Base-by-base conservation (phyloP, 768 basidiomycete species). In the Termitomyces sp. region DNA sequence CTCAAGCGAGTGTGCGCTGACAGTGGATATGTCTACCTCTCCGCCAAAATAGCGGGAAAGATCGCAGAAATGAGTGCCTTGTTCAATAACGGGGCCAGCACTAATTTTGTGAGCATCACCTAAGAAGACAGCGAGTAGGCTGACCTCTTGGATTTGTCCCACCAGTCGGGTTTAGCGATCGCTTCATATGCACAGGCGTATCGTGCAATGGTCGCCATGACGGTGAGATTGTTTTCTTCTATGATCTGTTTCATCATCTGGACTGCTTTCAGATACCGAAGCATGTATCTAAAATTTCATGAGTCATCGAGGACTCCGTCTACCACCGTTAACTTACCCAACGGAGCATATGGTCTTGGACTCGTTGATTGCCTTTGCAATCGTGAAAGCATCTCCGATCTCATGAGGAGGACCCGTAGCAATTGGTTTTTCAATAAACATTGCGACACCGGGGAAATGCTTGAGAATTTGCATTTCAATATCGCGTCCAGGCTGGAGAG, bases 171-270 rank as follows among this genome's bases (percentile, higher is more conserved):
- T 72, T 93, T 92, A 12, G 82, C 80, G 58, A 90, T 91, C 24
- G 82, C 73, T 69, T 90, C 82, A 65, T 93, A 95, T 42, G 91
- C 92, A 66, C 87, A 88, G 12, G 92, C 93, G 73, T 98, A 99
- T 58, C 96, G 88, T 8, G 94, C 95, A 63, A 95, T 86, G 36
- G 96, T 98, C 47, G 88, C 81, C 95, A 98, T 98, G 53, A 99
- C 94, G 22, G 88, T 89, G 58, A 99, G 80, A 67, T 92, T 83
- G 70, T 98, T 98, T 61, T 96, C 93, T 67, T 91, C 79, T 69
- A 99, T 90, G 71, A 98, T 94, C 60, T 88, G 83, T 75, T 96
- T 95, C 92, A 98, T 97, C 82, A 86, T 88, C 74, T 97, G 94
- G 22, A 96, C 92, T 33, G 90, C 94, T 72, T 88, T 89, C 65